These are phyloP conservation scores for Lipomyces orientalis DNA, from an alignment of 805 yeast genomes.

Conservation along the genomic window DNA sequence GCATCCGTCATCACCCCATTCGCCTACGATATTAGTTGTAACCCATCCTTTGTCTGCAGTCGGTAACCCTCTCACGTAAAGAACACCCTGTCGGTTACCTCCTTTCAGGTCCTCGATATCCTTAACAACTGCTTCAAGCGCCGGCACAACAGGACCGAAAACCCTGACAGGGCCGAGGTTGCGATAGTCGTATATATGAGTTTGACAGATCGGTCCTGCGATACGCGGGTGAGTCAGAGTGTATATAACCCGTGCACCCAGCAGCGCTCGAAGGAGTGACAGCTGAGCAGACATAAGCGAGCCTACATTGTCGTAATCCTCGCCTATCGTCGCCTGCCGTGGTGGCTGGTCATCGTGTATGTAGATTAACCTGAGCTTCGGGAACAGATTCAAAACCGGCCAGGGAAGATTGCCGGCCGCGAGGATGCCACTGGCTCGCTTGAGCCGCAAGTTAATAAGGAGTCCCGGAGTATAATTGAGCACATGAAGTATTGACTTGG, in stretches of 20 bases:
- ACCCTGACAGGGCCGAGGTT: slow-evolving; percentile 30
- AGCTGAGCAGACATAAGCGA: slow-evolving; percentile 40
- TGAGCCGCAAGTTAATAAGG: slow-evolving; percentile 7
- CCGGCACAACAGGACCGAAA: slow-evolving; percentile 44
- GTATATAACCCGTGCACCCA: slow-evolving; percentile 47
- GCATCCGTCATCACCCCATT: slow-evolving; percentile 43
- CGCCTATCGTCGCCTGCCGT: neutral
- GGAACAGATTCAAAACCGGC: slow-evolving; percentile 9
- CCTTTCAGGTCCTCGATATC: slow-evolving; percentile 39
- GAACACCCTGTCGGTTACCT: slow-evolving; percentile 39
- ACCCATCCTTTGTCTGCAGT: slow-evolving; percentile 39
- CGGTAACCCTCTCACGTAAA: slow-evolving; percentile 41
- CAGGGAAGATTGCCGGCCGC: slow-evolving; percentile 26
- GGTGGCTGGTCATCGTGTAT: slow-evolving; percentile 31
- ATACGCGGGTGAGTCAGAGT: slow-evolving; percentile 42
- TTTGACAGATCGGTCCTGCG: slow-evolving; percentile 47
- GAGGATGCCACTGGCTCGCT: slow-evolving; percentile 26
- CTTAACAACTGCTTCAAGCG: slow-evolving; percentile 41
- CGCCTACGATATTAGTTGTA: slow-evolving; percentile 39
- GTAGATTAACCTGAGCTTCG: slow-evolving; percentile 22
- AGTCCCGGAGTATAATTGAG: neutral
- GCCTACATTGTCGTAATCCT: neutral
- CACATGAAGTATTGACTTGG: neutral
- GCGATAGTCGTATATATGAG: slow-evolving; percentile 44
- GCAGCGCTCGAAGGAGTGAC: slow-evolving; percentile 42